These are phyloP conservation scores for Exophiala mesophila DNA, from an alignment of 2,329 filamentous ascomycete species.

Conservation along the genomic window DNA sequence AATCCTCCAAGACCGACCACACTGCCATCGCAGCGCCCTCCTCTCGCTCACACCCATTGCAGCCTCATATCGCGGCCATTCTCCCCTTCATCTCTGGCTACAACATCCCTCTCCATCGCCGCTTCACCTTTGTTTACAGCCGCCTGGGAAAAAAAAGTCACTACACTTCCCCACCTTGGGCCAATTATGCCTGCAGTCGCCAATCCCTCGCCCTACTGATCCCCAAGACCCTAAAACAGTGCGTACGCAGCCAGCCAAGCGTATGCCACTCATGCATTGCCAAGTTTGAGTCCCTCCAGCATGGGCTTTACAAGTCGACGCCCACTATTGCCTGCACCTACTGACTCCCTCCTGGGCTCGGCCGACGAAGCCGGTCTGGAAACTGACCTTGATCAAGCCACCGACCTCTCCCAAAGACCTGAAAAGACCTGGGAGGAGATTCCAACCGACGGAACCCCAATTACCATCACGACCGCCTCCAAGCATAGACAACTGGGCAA, in stretches of 20 bases:
- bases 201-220: constrained; percentile 2
- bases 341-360: constrained; percentile 39
- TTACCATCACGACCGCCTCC: constrained; percentile 77
- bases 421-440: constrained; percentile 49
- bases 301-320: constrained; percentile 48
- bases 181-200: constrained; percentile 6
- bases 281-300: constrained; percentile 26
- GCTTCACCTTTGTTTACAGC: constrained; percentile 13
- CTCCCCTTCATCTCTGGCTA: too few relatives aligned
- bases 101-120: neutral
- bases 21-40: neutral
- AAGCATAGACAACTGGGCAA: constrained; percentile 60
- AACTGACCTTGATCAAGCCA: constrained; percentile 47
- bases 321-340: constrained; percentile 46
- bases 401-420: constrained; percentile 47
- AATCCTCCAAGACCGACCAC: neutral
- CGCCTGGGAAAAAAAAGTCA: neutral
- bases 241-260: constrained; percentile 9
- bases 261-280: constrained; percentile 13
- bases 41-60: too few relatives aligned
- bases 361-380: constrained; percentile 41
- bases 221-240: constrained; percentile 3
- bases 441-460: constrained; percentile 61
- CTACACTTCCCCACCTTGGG: constrained; percentile 1
- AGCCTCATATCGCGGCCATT: too few relatives aligned